Percentiles rank a stretch among this genome's conserved stretches.
These are phyloP conservation scores for Lecanicillium sp. DNA, from an alignment of 2,329 filamentous ascomycete species.

Conservation along the genomic window DNA sequence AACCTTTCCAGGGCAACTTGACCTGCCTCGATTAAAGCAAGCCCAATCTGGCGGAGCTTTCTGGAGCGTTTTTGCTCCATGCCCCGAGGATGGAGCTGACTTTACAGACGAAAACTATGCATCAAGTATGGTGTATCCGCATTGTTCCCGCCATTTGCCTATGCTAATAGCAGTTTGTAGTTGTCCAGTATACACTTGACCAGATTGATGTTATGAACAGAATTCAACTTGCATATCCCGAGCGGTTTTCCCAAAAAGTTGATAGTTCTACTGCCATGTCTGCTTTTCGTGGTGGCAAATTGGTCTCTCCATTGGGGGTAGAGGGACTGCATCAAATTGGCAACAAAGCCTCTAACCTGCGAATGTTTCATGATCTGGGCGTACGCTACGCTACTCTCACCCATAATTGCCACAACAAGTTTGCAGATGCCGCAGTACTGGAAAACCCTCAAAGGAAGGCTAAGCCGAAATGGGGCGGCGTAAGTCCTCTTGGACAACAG, in stretches of 20 bases:
- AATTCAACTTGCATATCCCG: constrained; percentile 54
- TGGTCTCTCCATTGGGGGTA: constrained; percentile 72
- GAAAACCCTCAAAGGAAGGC: constrained; percentile 42
- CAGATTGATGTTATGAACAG: constrained; percentile 68
- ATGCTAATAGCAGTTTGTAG: constrained; percentile 20
- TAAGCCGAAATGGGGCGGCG: constrained; percentile 58
- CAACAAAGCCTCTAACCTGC: constrained; percentile 68
- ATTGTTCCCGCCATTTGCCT: neutral
- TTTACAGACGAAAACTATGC: constrained; percentile 68
- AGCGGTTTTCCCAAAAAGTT: constrained; percentile 57
- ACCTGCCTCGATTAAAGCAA: constrained; percentile 63
- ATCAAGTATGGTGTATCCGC: constrained; percentile 39
- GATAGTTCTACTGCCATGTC: constrained; percentile 53
- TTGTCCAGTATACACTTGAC: constrained; percentile 59
- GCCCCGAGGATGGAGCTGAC: constrained; percentile 63
- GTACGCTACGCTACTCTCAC: constrained; percentile 84
- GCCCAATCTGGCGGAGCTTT: constrained; percentile 80
- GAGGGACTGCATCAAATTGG: constrained; percentile 93
- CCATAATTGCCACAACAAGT: constrained; percentile 89
- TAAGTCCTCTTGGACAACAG: constrained; percentile 60
- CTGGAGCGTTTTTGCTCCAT: constrained; percentile 80
- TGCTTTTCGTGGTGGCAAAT: constrained; percentile 50
- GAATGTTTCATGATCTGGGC: constrained; percentile 67
- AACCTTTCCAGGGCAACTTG: constrained; percentile 61
- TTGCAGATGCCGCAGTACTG: constrained; percentile 72